phyloP scores from a whole-genome alignment of 805 yeast species.

The Candida corydali region DNA sequence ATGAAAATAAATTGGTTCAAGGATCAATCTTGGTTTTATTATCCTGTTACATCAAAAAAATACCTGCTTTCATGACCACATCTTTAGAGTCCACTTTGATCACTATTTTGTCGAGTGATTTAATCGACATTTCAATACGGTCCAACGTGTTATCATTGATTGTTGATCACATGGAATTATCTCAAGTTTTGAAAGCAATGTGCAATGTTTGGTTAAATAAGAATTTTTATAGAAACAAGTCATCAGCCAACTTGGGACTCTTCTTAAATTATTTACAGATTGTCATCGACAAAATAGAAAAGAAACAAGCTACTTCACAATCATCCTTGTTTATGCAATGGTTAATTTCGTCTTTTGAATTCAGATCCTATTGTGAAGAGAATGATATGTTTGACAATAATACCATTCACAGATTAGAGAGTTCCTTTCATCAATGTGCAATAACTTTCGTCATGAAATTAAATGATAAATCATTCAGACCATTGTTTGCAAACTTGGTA shows the following conservation, averaged over 20 bases:
- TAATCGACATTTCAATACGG: slow-evolving; percentile 57
- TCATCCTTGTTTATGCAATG: slow-evolving; percentile 66
- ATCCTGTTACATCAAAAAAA: slow-evolving; percentile 71
- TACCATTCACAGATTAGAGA: slow-evolving; percentile 76
- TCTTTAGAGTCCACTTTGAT: slow-evolving; percentile 60
- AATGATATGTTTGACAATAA: slow-evolving; percentile 53
- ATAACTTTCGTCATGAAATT: slow-evolving; percentile 80
- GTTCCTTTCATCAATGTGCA: slow-evolving; percentile 68
- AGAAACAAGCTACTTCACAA: slow-evolving; percentile 70
- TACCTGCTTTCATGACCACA: slow-evolving; percentile 80
- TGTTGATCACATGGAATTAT: slow-evolving; percentile 64
- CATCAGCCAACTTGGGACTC: slow-evolving; percentile 52
- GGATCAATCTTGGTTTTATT: slow-evolving; percentile 67
- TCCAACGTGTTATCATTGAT: slow-evolving; percentile 57
- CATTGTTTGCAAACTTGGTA: slow-evolving; percentile 78
- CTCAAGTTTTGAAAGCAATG: slow-evolving; percentile 58
- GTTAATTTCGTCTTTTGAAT: slow-evolving; percentile 66
- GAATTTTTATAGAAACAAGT: slow-evolving; percentile 29
- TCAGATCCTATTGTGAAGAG: slow-evolving; percentile 44
- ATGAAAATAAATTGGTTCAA: slow-evolving; percentile 45
- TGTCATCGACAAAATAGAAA: slow-evolving; percentile 63
- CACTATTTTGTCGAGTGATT: slow-evolving; percentile 52
- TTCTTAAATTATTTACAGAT: slow-evolving; percentile 64
- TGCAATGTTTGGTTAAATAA: slow-evolving; percentile 55
- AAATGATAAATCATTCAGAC: slow-evolving; percentile 91